Evolutionary conservation across 2,329 filamentous ascomycete genomes (phyloP), one percentile per base, ranked within the genome.

Genomic region (Triangularia setosa): DNA sequence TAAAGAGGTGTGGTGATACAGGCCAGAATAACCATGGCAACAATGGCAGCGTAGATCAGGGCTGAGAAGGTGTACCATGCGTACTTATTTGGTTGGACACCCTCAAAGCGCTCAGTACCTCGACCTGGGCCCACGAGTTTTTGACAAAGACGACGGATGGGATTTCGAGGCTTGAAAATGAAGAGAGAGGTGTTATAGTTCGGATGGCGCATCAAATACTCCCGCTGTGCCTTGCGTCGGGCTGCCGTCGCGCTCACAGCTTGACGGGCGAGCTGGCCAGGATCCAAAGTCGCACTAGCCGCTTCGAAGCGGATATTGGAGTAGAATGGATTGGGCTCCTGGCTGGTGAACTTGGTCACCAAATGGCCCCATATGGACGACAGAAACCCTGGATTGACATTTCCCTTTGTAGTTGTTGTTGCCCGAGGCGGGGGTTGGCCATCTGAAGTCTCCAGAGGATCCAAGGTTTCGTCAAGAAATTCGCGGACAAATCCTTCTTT

Each of bases 11-110:
- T 99, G 1, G 93, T 97, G 59, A 98, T 83, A 73, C 94, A 99
- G 28, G 95, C 95, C 60, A 99, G 84, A 54, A 97, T 78, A n/a
- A 99, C 95, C 96, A 99, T 99, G 59, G 92, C 91, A 52, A 98
- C 91, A 67, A 99, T 97, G 14, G 92, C 90, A 24, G 90, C 88
- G 75, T 99, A 99, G 62, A 98, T 91, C 71, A 99, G 90, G 3
- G 92, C 92, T 0, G 95, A 97, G 75, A 98, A 96, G 0, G 87
- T 81, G 74, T 97, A 97, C 93, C 95, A 99, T 8, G 95, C 83
- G 4, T 91, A 86, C 69, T 92, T 93, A 70, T 95, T 94, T 0
- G 95, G 95, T 65, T 93, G 88, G 0, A 96, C 87, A 14, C 95
- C 95, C 75, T 98, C 92, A 67, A 96, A 90, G 54, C 95, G 89